Conservation (phyloP, 208 protist genomes). For the Trypanosoma scelopori region DNA sequence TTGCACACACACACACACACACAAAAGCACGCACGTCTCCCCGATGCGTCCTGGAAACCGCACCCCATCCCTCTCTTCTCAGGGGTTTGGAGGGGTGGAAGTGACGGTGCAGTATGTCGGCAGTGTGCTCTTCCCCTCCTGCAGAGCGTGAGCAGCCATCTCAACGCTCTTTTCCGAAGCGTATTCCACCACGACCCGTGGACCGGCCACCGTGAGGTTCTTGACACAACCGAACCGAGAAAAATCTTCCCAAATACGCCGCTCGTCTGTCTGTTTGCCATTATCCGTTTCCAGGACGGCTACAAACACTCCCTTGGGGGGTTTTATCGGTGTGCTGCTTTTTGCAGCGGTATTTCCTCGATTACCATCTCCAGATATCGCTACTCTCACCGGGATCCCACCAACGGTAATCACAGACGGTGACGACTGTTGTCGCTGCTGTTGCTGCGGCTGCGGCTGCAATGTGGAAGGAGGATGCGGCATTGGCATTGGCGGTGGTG, state of each 20-base stretch:
- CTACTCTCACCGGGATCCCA: constrained; percentile 5
- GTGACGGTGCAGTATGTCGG: background rate
- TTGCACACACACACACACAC: too few relatives aligned
- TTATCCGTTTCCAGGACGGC: constrained; percentile 1
- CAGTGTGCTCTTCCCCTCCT: background rate
- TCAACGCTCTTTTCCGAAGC: constrained; percentile 8
- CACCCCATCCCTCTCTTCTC: background rate
- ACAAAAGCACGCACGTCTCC: too few relatives aligned
- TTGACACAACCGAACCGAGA: constrained; percentile 15
- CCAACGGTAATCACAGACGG: constrained; percentile 14
- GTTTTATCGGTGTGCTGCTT: background rate
- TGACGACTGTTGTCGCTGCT: background rate
- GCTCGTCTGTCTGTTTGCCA: background rate
- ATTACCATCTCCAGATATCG: background rate
- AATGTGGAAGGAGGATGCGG: background rate
- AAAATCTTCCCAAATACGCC: constrained; percentile 26
- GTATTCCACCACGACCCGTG: constrained; percentile 26
- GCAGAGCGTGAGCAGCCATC: constrained; percentile 7
- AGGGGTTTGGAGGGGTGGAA: background rate
- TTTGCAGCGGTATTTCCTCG: background rate
- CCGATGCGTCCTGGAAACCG: too few relatives aligned
- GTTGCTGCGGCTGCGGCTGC: background rate
- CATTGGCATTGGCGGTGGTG: background rate
- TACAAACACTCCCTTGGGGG: constrained; percentile 10
- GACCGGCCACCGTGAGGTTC: constrained; percentile 18